These are phyloP conservation scores for Papiliotrema terrestris DNA, from an alignment of 1,284 basidiomycete genomes.

Conservation along the genomic window DNA sequence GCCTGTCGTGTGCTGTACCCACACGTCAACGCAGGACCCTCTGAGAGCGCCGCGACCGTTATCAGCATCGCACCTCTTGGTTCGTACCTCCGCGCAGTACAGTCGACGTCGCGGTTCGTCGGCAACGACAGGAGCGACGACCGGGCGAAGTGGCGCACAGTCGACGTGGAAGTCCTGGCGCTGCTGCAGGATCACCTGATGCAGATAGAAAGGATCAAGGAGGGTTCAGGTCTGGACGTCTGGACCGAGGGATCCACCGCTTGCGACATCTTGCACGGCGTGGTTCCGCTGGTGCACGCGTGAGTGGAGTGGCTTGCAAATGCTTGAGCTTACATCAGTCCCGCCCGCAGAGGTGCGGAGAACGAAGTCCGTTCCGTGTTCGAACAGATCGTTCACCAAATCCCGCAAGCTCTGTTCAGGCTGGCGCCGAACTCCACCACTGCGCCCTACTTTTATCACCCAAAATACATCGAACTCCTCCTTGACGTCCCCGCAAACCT, in stretches of 20 bases:
- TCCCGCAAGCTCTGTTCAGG: conserved; percentile 35
- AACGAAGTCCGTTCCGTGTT: conserved; percentile 10
- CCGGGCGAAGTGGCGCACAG: conserved; percentile 30
- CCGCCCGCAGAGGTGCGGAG: not conserved
- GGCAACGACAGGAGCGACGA: conserved; percentile 19
- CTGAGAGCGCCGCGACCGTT: conserved; percentile 8
- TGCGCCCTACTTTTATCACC: conserved; percentile 35
- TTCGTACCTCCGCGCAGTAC: conserved; percentile 33
- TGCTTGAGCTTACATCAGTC: not conserved
- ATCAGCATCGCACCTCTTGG: conserved; percentile 32
- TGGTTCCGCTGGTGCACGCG: conserved; percentile 27
- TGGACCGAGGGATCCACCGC: conserved; percentile 42
- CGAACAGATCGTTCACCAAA: conserved; percentile 28
- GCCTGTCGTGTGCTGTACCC: conserved; percentile 26
- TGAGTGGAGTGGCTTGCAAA: conserved; percentile 13
- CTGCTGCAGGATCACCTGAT: conserved; percentile 39
- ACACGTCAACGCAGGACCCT: conserved; percentile 16
- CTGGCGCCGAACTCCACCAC: conserved; percentile 31
- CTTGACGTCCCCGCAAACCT: conserved; percentile 46
- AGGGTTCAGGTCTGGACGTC: conserved; percentile 22
- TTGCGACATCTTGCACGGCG: conserved; percentile 32
- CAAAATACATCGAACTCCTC: conserved; percentile 45
- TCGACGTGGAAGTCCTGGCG: conserved; percentile 41
- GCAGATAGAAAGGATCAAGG: conserved; percentile 16
- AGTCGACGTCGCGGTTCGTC: conserved; percentile 28